phyloP scores from a whole-genome alignment of 1,284 basidiomycete genomes.

The Cryptococcus sp. region DNA sequence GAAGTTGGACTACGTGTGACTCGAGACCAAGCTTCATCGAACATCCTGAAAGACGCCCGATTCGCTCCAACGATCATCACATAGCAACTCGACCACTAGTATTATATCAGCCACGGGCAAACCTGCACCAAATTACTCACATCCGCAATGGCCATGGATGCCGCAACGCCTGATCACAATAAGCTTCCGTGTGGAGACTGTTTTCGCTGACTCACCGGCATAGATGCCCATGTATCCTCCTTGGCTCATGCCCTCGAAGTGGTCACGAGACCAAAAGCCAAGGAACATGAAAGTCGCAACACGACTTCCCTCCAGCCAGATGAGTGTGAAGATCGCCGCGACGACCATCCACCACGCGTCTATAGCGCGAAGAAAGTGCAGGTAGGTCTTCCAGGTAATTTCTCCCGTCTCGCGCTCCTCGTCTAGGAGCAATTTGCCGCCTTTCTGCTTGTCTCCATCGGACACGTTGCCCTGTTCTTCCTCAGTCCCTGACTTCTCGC shows the following conservation, averaged over 20 bases:
- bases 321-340: conserved; percentile 3
- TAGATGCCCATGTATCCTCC: conserved; percentile 25
- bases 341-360: conserved; percentile 4
- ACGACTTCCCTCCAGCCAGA: conserved; percentile 16
- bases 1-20: conserved; percentile 26
- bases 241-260: conserved; percentile 15
- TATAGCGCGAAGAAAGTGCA: conserved; percentile 7
- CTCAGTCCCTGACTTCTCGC: not conserved
- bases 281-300: conserved; percentile 24
- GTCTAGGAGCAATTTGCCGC: conserved; percentile 59
- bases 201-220: conserved; percentile 6
- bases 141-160: not conserved
- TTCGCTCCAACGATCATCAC: conserved; percentile 22
- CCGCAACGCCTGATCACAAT: not conserved
- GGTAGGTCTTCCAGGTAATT: conserved; percentile 19
- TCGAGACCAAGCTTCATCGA: conserved; percentile 19
- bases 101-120: not conserved
- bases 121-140: no score
- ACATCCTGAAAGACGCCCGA: conserved; percentile 25
- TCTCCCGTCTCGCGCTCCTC: conserved; percentile 52
- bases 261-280: conserved; percentile 21
- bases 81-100: conserved; percentile 1
- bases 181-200: not conserved
- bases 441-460: conserved; percentile 16
- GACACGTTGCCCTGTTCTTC: not conserved